A percentile compares a stretch with the other conserved stretches of the same genome.
phyloP scores from a whole-genome alignment of 352 stramenopile genomes.

The Phytophthora fragariaefolia region DNA sequence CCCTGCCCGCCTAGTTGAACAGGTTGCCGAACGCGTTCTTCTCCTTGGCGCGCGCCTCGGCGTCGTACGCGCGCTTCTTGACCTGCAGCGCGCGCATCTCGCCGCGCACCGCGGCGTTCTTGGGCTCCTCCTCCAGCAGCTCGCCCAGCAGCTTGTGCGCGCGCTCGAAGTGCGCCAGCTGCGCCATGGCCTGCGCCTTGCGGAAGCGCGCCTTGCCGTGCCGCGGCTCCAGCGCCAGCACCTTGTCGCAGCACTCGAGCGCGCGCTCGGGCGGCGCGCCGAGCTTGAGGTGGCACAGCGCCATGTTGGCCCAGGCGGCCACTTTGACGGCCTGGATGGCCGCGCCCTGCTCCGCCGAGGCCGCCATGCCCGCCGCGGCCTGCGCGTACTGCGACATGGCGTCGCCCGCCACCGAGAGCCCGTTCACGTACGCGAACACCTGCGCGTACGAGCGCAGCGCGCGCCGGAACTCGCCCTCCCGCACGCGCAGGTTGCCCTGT shows the following conservation, averaged over 20 bases:
- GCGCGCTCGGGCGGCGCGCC: constrained; percentile 52
- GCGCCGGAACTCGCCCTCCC: constrained; percentile 63
- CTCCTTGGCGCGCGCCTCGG: constrained; percentile 59
- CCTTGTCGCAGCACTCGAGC: constrained; percentile 77
- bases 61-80: constrained; percentile 63
- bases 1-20: constrained; percentile 60
- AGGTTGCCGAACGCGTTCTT: constrained; percentile 76
- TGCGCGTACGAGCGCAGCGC: constrained; percentile 72
- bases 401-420: constrained; percentile 74
- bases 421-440: constrained; percentile 88
- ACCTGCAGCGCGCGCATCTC: constrained; percentile 65
- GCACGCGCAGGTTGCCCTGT: constrained; percentile 79
- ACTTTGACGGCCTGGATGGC: constrained; percentile 76
- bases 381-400: constrained; percentile 80
- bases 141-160: constrained; percentile 61
- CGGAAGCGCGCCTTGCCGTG: constrained; percentile 87
- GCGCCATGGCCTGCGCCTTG: constrained; percentile 75
- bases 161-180: constrained; percentile 62
- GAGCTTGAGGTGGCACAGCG: constrained; percentile 83
- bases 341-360: constrained; percentile 52
- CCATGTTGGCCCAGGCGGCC: constrained; percentile 81
- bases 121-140: constrained; percentile 66
- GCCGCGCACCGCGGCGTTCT: constrained; percentile 67
- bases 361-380: constrained; percentile 52
- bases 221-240: constrained; percentile 62